Conservation (phyloP, 1,284 basidiomycete genomes). For the Trametes hirsuta region DNA sequence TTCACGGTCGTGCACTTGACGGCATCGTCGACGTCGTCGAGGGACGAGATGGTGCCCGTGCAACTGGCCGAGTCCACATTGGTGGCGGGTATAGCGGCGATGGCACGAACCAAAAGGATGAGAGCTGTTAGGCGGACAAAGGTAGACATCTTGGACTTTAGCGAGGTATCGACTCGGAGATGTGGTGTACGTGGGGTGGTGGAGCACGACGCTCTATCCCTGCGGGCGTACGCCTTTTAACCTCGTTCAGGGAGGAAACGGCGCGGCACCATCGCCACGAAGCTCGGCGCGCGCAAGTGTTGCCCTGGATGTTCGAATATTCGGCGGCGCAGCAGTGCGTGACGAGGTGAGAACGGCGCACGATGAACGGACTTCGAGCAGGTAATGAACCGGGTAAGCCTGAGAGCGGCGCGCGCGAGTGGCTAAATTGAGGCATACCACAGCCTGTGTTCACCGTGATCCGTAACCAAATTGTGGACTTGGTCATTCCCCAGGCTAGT, state of each 20-base stretch:
- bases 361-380: constrained; percentile 1
- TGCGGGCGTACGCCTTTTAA: background rate
- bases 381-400: background rate
- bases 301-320: constrained; percentile 16
- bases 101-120: constrained; percentile 9
- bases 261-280: background rate
- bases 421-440: too few species aligned
- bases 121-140: constrained; percentile 21
- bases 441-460: too few species aligned
- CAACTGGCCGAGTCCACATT: constrained; percentile 22
- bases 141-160: constrained; percentile 5
- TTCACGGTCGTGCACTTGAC: constrained; percentile 40
- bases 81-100: constrained; percentile 13
- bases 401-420: background rate
- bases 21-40: constrained; percentile 36
- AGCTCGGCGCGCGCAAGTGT: constrained; percentile 6
- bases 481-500: too few species aligned
- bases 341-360: constrained; percentile 4
- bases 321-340: constrained; percentile 4
- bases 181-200: constrained; percentile 1
- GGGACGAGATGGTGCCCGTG: constrained; percentile 38
- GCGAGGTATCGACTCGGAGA: background rate
- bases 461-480: too few species aligned
- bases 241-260: constrained; percentile 6
- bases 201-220: background rate